Base-by-base conservation (phyloP, 352 stramenopile species). In the Pythium apleroticum region DNA sequence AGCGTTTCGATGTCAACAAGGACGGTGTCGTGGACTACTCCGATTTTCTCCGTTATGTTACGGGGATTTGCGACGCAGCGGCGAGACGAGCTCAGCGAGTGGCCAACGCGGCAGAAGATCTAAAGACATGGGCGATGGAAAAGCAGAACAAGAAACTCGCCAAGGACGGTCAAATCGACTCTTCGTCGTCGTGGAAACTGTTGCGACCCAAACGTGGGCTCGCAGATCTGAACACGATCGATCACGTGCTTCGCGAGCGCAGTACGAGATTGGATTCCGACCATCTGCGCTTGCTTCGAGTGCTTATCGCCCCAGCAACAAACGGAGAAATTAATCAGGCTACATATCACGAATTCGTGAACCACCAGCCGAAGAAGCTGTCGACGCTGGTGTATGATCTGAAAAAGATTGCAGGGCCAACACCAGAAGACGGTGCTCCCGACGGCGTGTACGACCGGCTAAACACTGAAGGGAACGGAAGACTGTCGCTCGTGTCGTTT, bases 131-230 rank as follows among this genome's bases (percentile, higher is more conserved):
- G 85, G 83, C 82, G 14, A 80, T 88, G 19, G 85, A 91, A 58
- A 84, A 78, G 22, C 85, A 94, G 57, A 94, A 90, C 60, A 78
- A 79, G 45, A 91, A 90, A 60, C 50, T 91, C 4, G 83, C 76
- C 0, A 90, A 90, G 63, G 83, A 92, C 57, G 85, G 85, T 3
- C 88, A 90, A 55, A 91, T 94, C 31, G 85, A 94, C 63, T 91
- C 84, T 4, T 74, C 66, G 9, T 69, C 79, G 11, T 83, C 85
- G n/a, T 94, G 85, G 85, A 86, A 83, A 15, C 50, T 84, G 9
- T 64, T 94, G 10, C 87, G 82, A 25, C 81, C 76, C 4, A 88
- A 85, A 41, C 72, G 77, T 9, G 78, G 84, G 11, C 43, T 86
- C 12, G 61, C 89, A 20, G 78, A 90, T 46, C 73, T 75, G 3